A percentile compares a stretch with the other conserved stretches of the same genome.
phyloP scores from a whole-genome alignment of 179 eudicot species.

The Corrigiola litoralis region DNA sequence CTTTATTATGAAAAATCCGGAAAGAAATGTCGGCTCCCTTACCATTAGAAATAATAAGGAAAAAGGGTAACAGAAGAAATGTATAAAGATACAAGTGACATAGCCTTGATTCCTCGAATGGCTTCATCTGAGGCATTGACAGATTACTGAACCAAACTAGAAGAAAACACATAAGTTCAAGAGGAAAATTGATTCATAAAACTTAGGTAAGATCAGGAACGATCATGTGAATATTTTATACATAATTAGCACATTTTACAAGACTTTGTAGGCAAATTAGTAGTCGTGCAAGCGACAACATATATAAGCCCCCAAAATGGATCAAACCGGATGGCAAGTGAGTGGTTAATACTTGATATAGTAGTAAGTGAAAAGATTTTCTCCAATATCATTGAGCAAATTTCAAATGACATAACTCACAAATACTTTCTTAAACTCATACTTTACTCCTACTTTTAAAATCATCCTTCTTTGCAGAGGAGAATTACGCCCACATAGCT shows the following conservation, averaged over 20 bases:
- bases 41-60: not conserved
- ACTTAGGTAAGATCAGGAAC: not conserved
- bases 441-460: too few species aligned
- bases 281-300: not conserved
- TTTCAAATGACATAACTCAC: too few species aligned
- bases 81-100: not conserved
- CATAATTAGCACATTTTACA: not conserved
- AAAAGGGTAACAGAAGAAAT: not conserved
- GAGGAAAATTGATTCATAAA: not conserved
- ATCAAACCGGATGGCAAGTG: not conserved
- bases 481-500: too few species aligned
- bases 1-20: too few species aligned
- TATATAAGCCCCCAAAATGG: not conserved
- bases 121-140: too few species aligned
- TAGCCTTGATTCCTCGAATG: not conserved
- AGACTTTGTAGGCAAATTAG: not conserved
- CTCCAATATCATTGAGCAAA: too few species aligned
- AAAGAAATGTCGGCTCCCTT: too few species aligned
- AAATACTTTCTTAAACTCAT: too few species aligned
- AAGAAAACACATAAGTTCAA: not conserved
- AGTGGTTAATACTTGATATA: too few species aligned
- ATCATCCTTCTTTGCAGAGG: too few species aligned
- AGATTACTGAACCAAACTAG: not conserved
- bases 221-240: not conserved
- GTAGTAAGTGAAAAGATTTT: too few species aligned